Base-by-base conservation (phyloP, 352 stramenopile genomes). In the Halophytophthora batemanensis region DNA sequence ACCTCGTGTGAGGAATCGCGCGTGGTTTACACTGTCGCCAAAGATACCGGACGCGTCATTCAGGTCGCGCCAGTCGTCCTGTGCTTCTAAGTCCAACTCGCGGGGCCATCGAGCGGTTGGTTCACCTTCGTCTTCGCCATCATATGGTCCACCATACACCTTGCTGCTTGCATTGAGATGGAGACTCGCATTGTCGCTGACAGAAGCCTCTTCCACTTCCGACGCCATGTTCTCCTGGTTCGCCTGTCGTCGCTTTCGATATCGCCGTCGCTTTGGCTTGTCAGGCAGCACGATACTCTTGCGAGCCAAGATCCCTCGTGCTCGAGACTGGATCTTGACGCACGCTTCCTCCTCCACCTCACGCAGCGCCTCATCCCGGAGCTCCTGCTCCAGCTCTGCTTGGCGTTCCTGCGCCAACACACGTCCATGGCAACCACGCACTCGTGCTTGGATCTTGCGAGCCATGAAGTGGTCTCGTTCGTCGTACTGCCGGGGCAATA, bases 31-130 rank as follows among this genome's bases (percentile, higher is more conserved):
- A 1, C 42, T 53, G 13, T 74, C 62, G 4, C 64, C 68, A 14
- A 61, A 18, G 2, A 31, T 25, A 0, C 21, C 70, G 2, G 49
- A 43, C 1, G 49, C n/a, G 29, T 69, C 68, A 31, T 71, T 73
- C 7, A 88, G 61, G 5, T 82, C 74, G 13, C 77, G 63, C 74
- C 74, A 86, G n/a, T 61, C 63, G 23, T 86, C 72, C 4, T 56
- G 31, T 0, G 54, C 28, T 28, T 88, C 74, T 8, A 83, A 46
- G 41, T 87, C 69, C 11, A 86, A 41, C 45, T 84, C 69, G 21
- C 66, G n/a, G 1, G 78, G 78, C 78, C 78, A 89, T 18, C 69
- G 50, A 0, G 45, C 59, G 2, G 66, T 46, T 31, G 8, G 8
- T 31, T 31, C 25, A 31, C 25, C 25, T 3, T 73, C 49, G 2